Percentiles rank a stretch among this genome's conserved stretches.
Evolutionary conservation across 2,329 filamentous ascomycete species (phyloP).

Genomic region (Huntiella savannae): DNA sequence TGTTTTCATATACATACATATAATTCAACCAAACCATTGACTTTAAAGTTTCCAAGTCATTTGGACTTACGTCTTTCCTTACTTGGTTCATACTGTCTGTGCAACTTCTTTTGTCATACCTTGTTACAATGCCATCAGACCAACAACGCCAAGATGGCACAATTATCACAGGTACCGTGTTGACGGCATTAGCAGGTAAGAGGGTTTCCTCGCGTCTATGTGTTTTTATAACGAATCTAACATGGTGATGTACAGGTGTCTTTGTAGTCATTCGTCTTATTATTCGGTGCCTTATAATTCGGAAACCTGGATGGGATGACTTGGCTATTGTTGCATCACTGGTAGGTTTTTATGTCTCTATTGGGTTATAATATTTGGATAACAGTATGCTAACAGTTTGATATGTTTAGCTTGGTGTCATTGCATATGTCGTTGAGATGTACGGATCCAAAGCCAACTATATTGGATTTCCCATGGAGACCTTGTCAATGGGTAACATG

Average conservation of each 20-base stretch:
- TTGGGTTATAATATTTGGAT: background rate
- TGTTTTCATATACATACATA: no score
- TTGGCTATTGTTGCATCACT: constrained; percentile 12
- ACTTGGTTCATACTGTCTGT: no score
- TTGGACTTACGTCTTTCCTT: no score
- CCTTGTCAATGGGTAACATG: constrained; percentile 13
- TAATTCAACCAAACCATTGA: no score
- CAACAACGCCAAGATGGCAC: constrained; percentile 13
- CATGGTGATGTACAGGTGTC: constrained; percentile 7
- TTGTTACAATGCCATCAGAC: constrained; percentile 12
- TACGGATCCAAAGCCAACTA: constrained; percentile 13
- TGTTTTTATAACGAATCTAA: background rate
- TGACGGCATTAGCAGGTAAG: constrained; percentile 13
- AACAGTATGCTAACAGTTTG: background rate
- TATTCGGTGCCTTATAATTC: constrained; percentile 11
- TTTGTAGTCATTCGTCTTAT: constrained; percentile 12
- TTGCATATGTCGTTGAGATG: constrained; percentile 13
- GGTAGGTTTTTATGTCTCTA: constrained; percentile 6
- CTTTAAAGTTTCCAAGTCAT: no score
- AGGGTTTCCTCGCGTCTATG: background rate
- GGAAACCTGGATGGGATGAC: constrained; percentile 14
- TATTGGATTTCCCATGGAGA: constrained; percentile 13
- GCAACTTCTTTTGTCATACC: no score
- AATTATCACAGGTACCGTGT: constrained; percentile 12
- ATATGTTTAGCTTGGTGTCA: background rate